Base-by-base conservation (phyloP, 139 green algal genomes). In the Chlamydomonas sp. region DNA sequence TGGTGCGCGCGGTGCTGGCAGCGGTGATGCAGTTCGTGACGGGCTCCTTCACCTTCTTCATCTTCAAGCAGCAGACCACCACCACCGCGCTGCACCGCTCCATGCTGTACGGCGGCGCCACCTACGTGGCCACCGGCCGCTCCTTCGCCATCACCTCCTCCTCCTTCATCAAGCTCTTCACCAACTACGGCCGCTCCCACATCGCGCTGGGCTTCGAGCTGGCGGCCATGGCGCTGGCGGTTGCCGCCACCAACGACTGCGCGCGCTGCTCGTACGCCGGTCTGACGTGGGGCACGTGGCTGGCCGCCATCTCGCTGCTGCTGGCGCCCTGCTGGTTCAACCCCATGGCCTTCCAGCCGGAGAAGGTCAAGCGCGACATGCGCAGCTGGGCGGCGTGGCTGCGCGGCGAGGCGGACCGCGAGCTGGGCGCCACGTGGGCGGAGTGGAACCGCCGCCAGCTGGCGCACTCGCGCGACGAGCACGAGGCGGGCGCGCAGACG, bases 321-420 rank as follows among this genome's bases (percentile, higher is more conserved):
- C 90, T 90, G 63, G 67, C 92, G 12, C 94, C 94, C 77, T 95
- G 95, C 78, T 97, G 94, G 94, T 97, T 96, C 90, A 95, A 94
- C 89, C 94, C 94, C 4, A 59, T 85, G 80, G 68, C 68, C 57
- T 85, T 85, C 80, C 20, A 5, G 7, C 12, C 57, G 0, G 67
- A 77, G 16, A 85, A 85, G 80, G 68, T 17, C 8, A 17, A 15
- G 73, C 73, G 79, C 31, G 79, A 85, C 79, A 77, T 64, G 79
- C 49, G 64, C 10, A 68, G 9, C 1, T 85, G 57, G 57, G 16
- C 8, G 1, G 80, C 8, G 16, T 78, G 80, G 67, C 68, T 68
- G 80, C 15, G 58, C 16, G 80, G 80, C 5, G 80, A 78, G 68
- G 68, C 74, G 68, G 58, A 85, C 68, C 4, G n/a, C 5, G 67